Evolutionary conservation across 1,139 yeast genomes (phyloP).

Genomic region (Lodderomyces beijingensis): DNA sequence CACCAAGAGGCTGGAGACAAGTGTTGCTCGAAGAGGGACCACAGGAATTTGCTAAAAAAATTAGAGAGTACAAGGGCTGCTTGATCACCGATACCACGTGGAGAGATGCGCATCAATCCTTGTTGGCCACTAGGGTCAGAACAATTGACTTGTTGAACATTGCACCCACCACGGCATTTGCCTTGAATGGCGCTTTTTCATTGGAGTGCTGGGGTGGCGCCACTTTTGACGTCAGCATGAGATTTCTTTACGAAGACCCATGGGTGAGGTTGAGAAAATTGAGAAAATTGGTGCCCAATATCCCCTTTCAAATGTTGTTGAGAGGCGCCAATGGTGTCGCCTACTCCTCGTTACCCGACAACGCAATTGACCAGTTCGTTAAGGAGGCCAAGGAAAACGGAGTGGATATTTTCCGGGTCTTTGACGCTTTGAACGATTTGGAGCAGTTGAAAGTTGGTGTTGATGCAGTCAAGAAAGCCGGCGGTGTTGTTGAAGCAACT

Average conservation of each 20-base stretch:
- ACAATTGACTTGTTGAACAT: slow-evolving; percentile 86
- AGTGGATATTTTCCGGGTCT: slow-evolving; percentile 95
- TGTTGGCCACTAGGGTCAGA: slow-evolving; percentile 94
- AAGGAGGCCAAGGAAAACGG: slow-evolving; percentile 92
- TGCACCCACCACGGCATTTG: slow-evolving; percentile 93
- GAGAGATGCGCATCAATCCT: slow-evolving; percentile 99
- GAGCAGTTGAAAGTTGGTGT: slow-evolving; percentile 97
- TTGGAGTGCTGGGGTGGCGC: slow-evolving; percentile 99
- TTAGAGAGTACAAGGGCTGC: slow-evolving; percentile 80
- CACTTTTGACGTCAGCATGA: slow-evolving; percentile 96
- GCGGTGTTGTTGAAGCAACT: slow-evolving; percentile 98
- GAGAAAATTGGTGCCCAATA: slow-evolving; percentile 90
- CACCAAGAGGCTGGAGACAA: slow-evolving; percentile 88
- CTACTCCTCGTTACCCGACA: slow-evolving; percentile 94
- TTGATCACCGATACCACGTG: slow-evolving; percentile 97
- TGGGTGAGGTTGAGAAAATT: slow-evolving; percentile 92
- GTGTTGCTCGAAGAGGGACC: slow-evolving; percentile 83
- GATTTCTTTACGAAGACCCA: slow-evolving; percentile 97
- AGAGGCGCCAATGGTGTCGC: slow-evolving; percentile 99
- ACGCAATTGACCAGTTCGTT: slow-evolving; percentile 96
- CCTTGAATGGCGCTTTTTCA: slow-evolving; percentile 86
- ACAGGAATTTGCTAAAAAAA: slow-evolving; percentile 80
- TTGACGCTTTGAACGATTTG: slow-evolving; percentile 93
- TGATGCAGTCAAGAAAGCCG: slow-evolving; percentile 95
- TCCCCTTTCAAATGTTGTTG: slow-evolving; percentile 97